Percentiles rank a stretch among this genome's conserved stretches.
Conservation (phyloP, 192 early-diverging fungal species). For the Gigaspora rosea region DNA sequence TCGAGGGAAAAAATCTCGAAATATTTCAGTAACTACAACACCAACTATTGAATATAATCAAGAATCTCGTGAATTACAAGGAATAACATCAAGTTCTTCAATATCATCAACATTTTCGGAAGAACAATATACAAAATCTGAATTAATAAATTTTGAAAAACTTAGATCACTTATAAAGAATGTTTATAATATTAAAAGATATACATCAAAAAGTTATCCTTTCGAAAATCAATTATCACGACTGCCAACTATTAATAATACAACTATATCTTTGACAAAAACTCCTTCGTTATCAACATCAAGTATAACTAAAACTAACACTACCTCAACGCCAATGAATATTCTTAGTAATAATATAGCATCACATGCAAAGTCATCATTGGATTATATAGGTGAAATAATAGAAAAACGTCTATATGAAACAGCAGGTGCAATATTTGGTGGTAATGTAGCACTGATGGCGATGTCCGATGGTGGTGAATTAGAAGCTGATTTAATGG, state of each 20-base stretch:
- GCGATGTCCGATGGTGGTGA: slow-evolving; percentile 14
- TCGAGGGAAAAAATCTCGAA: background rate
- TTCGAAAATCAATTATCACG: slow-evolving; percentile 17
- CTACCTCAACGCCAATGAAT: background rate
- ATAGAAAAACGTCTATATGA: slow-evolving; percentile 21
- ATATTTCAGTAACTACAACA: background rate
- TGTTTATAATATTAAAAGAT: slow-evolving; percentile 33
- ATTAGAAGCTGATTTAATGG: slow-evolving; percentile 27
- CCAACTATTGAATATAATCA: background rate
- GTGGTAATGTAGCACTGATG: background rate
- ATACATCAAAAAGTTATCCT: slow-evolving; percentile 18
- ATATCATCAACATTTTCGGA: background rate
- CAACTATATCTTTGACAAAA: too few relatives aligned
- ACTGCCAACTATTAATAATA: background rate
- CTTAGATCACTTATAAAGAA: slow-evolving; percentile 45
- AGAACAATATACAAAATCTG: background rate
- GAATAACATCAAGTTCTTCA: background rate
- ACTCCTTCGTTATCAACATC: too few relatives aligned
- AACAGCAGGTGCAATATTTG: slow-evolving; percentile 18
- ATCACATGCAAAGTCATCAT: background rate
- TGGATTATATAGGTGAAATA: slow-evolving; percentile 24
- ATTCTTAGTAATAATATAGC: background rate
- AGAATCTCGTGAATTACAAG: background rate
- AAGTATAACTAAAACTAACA: too few relatives aligned
- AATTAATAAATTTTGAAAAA: slow-evolving; percentile 53